A percentile compares a stretch with the other conserved stretches of the same genome.
Evolutionary conservation across 2,329 filamentous ascomycete genomes (phyloP).

Genomic region (Ascochyta fabae): DNA sequence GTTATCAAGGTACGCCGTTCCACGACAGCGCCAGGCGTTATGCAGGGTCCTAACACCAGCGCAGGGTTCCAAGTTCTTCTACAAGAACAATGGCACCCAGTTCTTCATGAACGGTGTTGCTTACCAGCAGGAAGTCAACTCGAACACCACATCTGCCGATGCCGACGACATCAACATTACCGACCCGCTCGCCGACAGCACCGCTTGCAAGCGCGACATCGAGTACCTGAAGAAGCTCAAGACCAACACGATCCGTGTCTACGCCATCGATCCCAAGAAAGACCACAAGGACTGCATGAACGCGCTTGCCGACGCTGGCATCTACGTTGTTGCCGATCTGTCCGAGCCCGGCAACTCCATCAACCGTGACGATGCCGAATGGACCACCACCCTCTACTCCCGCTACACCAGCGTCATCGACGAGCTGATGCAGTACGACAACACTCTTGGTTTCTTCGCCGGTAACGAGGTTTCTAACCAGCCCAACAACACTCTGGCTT

Average conservation of each 20-base stretch:
- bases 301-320: slow-evolving; percentile 80
- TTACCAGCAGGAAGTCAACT: slow-evolving; percentile 80
- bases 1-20: slow-evolving; percentile 67
- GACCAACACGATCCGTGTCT: slow-evolving; percentile 94
- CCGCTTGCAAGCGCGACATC: slow-evolving; percentile 81
- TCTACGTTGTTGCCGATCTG: slow-evolving; percentile 94
- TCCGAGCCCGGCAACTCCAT: slow-evolving; percentile 83
- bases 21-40: slow-evolving; percentile 8
- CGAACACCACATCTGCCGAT: slow-evolving; percentile 60
- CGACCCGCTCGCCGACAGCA: slow-evolving; percentile 80
- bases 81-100: slow-evolving; percentile 77
- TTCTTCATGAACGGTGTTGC: slow-evolving; percentile 93
- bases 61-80: slow-evolving; percentile 87
- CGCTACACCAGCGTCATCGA: slow-evolving; percentile 89
- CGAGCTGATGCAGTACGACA: slow-evolving; percentile 79
- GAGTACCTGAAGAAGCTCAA: slow-evolving; percentile 77
- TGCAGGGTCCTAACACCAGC: slow-evolving; percentile 17
- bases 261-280: slow-evolving; percentile 80
- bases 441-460: slow-evolving; percentile 96
- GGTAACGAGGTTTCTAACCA: slow-evolving; percentile 97
- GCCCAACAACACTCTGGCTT: slow-evolving; percentile 85
- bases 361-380: slow-evolving; percentile 77
- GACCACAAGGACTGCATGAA: slow-evolving; percentile 88
- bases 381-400: slow-evolving; percentile 78
- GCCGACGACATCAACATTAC: slow-evolving; percentile 63